Evolutionary conservation across 306 rosid genomes (phyloP).

Genomic region (Corylus heterophylla): DNA sequence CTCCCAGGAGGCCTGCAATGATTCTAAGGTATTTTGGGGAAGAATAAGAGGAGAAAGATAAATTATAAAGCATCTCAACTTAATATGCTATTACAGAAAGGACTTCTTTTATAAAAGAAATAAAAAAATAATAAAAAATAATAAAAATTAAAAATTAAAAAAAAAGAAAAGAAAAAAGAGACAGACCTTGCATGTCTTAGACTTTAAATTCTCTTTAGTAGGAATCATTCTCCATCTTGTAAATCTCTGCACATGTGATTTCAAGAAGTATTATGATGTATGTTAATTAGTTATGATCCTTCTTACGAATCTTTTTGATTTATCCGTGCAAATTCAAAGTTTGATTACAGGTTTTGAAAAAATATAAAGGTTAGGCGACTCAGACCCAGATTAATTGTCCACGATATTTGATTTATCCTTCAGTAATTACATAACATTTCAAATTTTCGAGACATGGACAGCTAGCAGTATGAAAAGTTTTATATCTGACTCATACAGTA

Average conservation of each 20-base stretch:
- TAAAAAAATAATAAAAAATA: neutral
- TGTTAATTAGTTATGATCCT: neutral
- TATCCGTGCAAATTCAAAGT: neutral
- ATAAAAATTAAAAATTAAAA: neutral
- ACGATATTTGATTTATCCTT: neutral
- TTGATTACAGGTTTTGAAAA: neutral
- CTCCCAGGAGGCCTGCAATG: slow-evolving; percentile 39
- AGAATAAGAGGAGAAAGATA: neutral
- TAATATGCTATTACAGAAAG: neutral
- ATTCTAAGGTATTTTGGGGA: slow-evolving; percentile 24
- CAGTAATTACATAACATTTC: neutral
- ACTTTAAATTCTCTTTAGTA: slow-evolving; percentile 28
- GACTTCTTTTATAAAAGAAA: neutral
- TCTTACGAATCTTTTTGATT: neutral
- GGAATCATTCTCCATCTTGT: slow-evolving; percentile 60
- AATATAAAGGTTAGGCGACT: neutral
- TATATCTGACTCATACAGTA: neutral
- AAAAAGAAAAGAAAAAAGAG: neutral
- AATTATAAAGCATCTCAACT: neutral
- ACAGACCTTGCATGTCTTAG: slow-evolving; percentile 68
- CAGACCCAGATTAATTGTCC: neutral
- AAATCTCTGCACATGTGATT: slow-evolving; percentile 54
- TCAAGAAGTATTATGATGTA: slow-evolving; percentile 7
- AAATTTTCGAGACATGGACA: neutral
- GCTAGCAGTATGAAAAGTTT: neutral